Evolutionary conservation across 2,329 filamentous ascomycete species (phyloP).

Genomic region (Botrytis squamosa): DNA sequence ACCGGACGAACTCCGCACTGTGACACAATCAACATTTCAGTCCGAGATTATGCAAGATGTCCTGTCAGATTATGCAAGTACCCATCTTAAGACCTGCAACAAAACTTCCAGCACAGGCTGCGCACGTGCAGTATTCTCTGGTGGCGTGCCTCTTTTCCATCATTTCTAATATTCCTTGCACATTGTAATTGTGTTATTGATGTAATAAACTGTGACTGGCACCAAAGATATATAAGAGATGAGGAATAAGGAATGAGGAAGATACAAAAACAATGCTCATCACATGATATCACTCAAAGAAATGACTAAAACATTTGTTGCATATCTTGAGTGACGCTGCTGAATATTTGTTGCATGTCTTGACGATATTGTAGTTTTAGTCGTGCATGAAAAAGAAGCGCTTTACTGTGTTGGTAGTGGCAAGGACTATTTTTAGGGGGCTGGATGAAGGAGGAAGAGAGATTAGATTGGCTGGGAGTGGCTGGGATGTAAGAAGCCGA

Average conservation of each 20-base stretch:
- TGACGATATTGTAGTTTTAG: background rate
- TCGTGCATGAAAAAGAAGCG: constrained; percentile 4
- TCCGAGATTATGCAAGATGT: constrained; percentile 7
- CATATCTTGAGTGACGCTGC: constrained; percentile 20
- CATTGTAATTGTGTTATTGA: background rate
- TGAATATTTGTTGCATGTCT: constrained; percentile 17
- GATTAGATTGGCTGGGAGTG: constrained; percentile 3
- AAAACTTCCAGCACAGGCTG: background rate
- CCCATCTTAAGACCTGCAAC: constrained; percentile 16
- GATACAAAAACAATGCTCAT: background rate
- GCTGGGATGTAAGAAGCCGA: background rate
- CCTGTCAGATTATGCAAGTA: constrained; percentile 10
- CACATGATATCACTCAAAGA: background rate
- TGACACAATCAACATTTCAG: background rate
- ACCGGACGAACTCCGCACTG: background rate
- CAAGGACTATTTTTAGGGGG: background rate
- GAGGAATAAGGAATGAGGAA: background rate
- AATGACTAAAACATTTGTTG: constrained; percentile 18
- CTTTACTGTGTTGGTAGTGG: constrained; percentile 2
- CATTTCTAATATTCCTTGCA: background rate
- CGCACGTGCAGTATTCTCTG: background rate
- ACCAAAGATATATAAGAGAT: background rate
- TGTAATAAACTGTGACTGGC: background rate
- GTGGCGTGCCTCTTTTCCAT: background rate
- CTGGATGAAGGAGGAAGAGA: background rate